phyloP scores from a whole-genome alignment of 1,139 yeast species.

The Yamadazyma oceani region DNA sequence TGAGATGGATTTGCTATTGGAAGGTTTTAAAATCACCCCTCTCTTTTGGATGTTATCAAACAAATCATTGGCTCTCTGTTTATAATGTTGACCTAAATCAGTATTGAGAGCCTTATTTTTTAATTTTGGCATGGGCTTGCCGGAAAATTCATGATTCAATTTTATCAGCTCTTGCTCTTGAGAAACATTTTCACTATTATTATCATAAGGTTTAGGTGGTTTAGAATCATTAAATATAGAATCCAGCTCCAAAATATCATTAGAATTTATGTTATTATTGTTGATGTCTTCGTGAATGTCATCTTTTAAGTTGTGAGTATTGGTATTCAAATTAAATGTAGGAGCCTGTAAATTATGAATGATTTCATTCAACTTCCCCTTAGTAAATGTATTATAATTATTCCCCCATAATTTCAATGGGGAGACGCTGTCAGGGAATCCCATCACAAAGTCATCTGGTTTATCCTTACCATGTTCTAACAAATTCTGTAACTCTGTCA shows the following conservation, averaged over 20 bases:
- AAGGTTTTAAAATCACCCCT: conserved; percentile 20
- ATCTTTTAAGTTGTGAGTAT: background rate
- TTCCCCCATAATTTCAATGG: conserved; percentile 43
- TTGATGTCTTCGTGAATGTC: background rate
- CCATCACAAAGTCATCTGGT: conserved; percentile 13
- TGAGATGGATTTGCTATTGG: conserved; percentile 7
- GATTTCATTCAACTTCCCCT: conserved; percentile 35
- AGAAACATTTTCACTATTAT: background rate
- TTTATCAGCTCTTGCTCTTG: background rate
- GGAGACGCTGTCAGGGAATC: conserved; percentile 21
- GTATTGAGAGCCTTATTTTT: conserved; percentile 34
- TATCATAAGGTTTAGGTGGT: background rate
- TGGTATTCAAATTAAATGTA: conserved; percentile 6
- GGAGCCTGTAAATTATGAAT: conserved; percentile 27
- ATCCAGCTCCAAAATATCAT: conserved; percentile 1
- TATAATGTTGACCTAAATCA: conserved; percentile 37
- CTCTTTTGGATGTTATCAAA: conserved; percentile 41
- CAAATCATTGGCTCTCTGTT: conserved; percentile 39
- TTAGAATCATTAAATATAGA: background rate
- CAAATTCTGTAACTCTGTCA: conserved; percentile 22
- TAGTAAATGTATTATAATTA: conserved; percentile 44
- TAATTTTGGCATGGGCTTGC: conserved; percentile 22
- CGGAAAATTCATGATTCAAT: conserved; percentile 6
- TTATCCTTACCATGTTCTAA: conserved; percentile 19
- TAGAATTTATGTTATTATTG: background rate